A percentile compares a stretch with the other conserved stretches of the same genome.
phyloP scores from a whole-genome alignment of 352 stramenopile genomes.

The Pythium dissimile region DNA sequence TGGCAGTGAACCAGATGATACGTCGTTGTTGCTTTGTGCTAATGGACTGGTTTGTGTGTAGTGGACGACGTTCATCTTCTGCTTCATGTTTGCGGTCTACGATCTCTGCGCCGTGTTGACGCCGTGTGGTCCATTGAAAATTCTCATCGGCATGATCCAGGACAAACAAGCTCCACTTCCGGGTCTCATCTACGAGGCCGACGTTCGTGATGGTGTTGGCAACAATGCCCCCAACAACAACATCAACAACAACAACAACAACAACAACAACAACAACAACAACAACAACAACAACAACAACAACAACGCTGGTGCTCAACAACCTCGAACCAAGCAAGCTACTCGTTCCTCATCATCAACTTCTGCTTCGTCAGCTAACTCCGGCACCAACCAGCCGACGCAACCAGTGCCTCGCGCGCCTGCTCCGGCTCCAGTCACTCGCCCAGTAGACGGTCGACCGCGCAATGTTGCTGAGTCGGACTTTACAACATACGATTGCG shows the following conservation, averaged over 20 bases:
- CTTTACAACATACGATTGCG: constrained; percentile 75
- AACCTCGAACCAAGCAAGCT: not conserved
- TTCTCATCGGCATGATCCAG: constrained; percentile 90
- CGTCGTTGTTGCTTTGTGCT: not conserved
- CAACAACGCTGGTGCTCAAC: not conserved
- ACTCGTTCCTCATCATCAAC: constrained; percentile 9
- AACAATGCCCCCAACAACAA: not conserved
- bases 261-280: not conserved
- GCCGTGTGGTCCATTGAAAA: constrained; percentile 95
- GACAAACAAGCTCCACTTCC: constrained; percentile 88
- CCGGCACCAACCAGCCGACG: not conserved
- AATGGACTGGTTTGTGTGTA: constrained; percentile 8
- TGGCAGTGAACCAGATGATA: not conserved
- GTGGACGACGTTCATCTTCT: constrained; percentile 90
- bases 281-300: not conserved
- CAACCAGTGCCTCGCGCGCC: constrained; percentile 23
- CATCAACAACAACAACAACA: not conserved
- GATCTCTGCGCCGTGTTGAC: constrained; percentile 98
- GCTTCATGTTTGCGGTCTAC: constrained; percentile 96
- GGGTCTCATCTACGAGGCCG: constrained; percentile 95
- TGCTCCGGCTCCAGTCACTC: not conserved
- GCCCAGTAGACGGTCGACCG: constrained; percentile 33
- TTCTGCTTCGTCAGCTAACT: constrained; percentile 8
- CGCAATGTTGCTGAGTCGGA: constrained; percentile 72
- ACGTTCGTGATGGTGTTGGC: constrained; percentile 68